phyloP scores from a whole-genome alignment of 176 grass and related monocot species.

The Saccharum spontaneum region DNA sequence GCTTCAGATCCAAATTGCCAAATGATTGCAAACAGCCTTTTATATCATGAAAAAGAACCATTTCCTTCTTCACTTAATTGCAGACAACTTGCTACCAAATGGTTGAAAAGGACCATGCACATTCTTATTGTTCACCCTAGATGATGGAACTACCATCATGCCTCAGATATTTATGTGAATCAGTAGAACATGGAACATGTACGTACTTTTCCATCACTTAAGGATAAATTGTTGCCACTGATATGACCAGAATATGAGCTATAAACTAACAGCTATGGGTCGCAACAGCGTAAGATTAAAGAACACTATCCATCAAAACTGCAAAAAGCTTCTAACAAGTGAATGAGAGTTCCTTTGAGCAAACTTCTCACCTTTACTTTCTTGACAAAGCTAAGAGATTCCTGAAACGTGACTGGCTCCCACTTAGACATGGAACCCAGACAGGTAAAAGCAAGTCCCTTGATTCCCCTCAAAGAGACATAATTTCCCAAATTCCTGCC shows the following conservation, averaged over 20 bases:
- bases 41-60: slow-evolving; percentile 4
- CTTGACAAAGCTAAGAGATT: slow-evolving; percentile 68
- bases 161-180: neutral
- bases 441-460: slow-evolving; percentile 15
- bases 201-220: neutral
- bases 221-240: neutral
- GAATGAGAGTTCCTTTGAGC: slow-evolving; percentile 14
- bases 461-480: slow-evolving; percentile 43
- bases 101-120: slow-evolving; percentile 19
- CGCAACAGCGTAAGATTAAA: neutral
- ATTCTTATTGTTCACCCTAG: slow-evolving; percentile 25
- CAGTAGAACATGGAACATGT: neutral
- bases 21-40: slow-evolving; percentile 15
- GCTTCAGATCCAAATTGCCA: slow-evolving; percentile 7
- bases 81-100: slow-evolving; percentile 18
- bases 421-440: slow-evolving; percentile 45
- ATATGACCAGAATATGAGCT: slow-evolving; percentile 1
- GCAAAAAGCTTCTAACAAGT: neutral
- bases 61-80: slow-evolving; percentile 16
- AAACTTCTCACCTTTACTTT: slow-evolving; percentile 60
- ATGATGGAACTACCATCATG: slow-evolving; percentile 23
- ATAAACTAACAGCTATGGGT: neutral
- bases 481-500: slow-evolving; percentile 39
- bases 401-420: slow-evolving; percentile 59
- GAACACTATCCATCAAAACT: neutral